Percentiles rank a stretch among this genome's conserved stretches.
These are phyloP conservation scores for Aureobasidium melanogenum DNA, from an alignment of 2,329 filamentous ascomycete genomes.

Conservation along the genomic window DNA sequence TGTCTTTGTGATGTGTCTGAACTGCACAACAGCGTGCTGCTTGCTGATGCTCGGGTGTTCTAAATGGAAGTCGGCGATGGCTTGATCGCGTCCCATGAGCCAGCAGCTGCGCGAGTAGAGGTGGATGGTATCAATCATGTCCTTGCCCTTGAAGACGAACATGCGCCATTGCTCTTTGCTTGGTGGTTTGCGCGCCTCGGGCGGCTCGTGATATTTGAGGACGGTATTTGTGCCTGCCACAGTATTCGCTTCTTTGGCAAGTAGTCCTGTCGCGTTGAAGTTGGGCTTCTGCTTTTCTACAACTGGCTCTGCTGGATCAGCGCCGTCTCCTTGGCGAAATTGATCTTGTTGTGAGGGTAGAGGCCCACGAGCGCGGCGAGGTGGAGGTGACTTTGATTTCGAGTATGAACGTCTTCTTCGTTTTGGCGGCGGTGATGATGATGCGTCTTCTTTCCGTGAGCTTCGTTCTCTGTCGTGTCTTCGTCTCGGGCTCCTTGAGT, in stretches of 20 bases:
- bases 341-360: constrained; percentile 39
- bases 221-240: constrained; percentile 67
- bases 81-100: constrained; percentile 73
- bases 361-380: constrained; percentile 32
- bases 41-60: constrained; percentile 91
- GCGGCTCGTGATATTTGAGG: constrained; percentile 92
- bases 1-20: constrained; percentile 71
- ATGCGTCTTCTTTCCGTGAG: background rate
- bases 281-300: constrained; percentile 78
- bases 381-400: constrained; percentile 33
- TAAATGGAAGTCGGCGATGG: constrained; percentile 72
- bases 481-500: constrained; percentile 6
- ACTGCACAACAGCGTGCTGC: constrained; percentile 93
- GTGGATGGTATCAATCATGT: constrained; percentile 73
- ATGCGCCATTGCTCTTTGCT: constrained; percentile 74
- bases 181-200: constrained; percentile 83
- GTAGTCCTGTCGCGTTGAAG: constrained; percentile 66
- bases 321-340: constrained; percentile 24
- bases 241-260: constrained; percentile 83
- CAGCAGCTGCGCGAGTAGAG: constrained; percentile 74
- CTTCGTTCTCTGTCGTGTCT: constrained; percentile 6
- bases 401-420: constrained; percentile 16
- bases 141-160: constrained; percentile 82
- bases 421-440: constrained; percentile 1
- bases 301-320: constrained; percentile 24